Conservation (phyloP, 371 early-diverging fungal genomes). For the Mortierella sp. region DNA sequence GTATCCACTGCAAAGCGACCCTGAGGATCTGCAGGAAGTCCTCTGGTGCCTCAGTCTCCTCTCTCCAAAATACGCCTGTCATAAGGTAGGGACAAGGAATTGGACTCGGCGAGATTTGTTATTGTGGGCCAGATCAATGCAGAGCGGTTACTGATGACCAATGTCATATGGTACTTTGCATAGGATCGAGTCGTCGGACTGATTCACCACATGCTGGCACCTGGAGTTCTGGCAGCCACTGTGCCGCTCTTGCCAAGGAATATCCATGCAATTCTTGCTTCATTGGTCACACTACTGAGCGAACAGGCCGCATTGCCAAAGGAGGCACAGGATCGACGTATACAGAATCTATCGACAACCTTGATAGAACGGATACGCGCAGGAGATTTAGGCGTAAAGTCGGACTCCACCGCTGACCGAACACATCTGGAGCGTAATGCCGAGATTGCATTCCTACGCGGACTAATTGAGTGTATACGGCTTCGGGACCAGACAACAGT, state of each 20-base stretch:
- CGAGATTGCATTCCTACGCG: slow-evolving; percentile 32
- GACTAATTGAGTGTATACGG: slow-evolving; percentile 38
- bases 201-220: slow-evolving; percentile 20
- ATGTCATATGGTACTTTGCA: not conserved
- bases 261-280: slow-evolving; percentile 30
- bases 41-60: slow-evolving; percentile 48
- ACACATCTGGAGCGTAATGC: slow-evolving; percentile 20
- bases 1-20: slow-evolving; percentile 43
- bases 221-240: slow-evolving; percentile 18
- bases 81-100: slow-evolving; percentile 26
- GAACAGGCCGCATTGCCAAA: slow-evolving; percentile 27
- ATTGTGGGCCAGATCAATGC: not conserved
- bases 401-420: slow-evolving; percentile 5
- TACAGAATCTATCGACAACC: slow-evolving; percentile 5
- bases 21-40: slow-evolving; percentile 39
- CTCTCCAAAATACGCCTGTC: slow-evolving; percentile 40
- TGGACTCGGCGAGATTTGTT: not conserved
- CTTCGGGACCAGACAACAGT: slow-evolving; percentile 20
- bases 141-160: not conserved
- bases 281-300: slow-evolving; percentile 19
- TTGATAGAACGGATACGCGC: slow-evolving; percentile 33
- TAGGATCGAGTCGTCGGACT: slow-evolving; percentile 35
- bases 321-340: slow-evolving; percentile 22
- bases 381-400: slow-evolving; percentile 46
- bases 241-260: slow-evolving; percentile 38